These are phyloP conservation scores for Diplodia intermedia DNA, from an alignment of 2,329 filamentous ascomycete species.

Conservation along the genomic window DNA sequence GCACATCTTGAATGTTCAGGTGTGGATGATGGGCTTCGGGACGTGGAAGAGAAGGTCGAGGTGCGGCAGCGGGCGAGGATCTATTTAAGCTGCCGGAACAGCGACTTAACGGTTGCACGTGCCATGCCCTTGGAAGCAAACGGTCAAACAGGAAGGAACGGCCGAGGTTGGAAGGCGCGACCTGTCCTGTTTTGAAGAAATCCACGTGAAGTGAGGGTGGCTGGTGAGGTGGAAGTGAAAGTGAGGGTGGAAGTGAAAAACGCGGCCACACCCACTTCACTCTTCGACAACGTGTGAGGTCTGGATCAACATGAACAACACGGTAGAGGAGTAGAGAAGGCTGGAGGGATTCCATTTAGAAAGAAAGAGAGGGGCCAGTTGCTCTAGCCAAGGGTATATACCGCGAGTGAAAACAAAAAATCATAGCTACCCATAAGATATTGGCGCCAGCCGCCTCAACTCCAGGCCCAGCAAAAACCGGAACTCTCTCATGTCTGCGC, in stretches of 20 bases:
- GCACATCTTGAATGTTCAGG: background rate
- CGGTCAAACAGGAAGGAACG: background rate
- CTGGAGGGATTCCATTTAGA: background rate
- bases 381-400: conserved; percentile 14
- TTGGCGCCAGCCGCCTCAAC: background rate
- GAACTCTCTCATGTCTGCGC: background rate
- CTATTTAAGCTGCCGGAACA: background rate
- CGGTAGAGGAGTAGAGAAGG: background rate
- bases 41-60: background rate
- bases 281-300: background rate
- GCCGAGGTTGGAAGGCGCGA: background rate
- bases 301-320: background rate
- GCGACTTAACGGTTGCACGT: background rate
- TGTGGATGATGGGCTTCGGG: background rate
- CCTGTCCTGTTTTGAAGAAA: background rate
- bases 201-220: too few species aligned
- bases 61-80: background rate
- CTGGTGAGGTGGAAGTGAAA: background rate
- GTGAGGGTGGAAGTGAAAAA: background rate
- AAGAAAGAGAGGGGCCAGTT: background rate
- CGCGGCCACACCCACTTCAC: too few species aligned
- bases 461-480: background rate
- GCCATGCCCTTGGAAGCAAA: background rate
- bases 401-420: conserved; percentile 5
- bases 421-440: background rate